Evolutionary conservation across 495 filamentous ascomycete genomes (phyloP).

Genomic region (Penicillium salamii): DNA sequence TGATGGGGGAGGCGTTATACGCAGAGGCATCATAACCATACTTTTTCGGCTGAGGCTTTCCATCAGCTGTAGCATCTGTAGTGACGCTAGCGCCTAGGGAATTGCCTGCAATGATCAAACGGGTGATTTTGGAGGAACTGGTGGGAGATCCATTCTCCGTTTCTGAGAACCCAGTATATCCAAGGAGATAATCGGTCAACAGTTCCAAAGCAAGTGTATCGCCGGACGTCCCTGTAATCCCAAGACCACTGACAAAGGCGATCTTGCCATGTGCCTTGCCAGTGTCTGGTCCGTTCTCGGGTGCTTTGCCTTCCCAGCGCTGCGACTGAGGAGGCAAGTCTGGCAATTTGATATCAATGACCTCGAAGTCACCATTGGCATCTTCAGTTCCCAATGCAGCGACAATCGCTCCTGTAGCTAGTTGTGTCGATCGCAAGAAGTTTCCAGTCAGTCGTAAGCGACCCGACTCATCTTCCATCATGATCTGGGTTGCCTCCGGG

Average conservation of each 20-base stretch:
- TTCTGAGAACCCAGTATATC: conserved; percentile 67
- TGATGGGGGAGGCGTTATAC: conserved; percentile 82
- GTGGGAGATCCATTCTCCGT: conserved; percentile 31
- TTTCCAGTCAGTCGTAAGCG: conserved; percentile 77
- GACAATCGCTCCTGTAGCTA: conserved; percentile 89
- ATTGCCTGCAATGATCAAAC: conserved; percentile 89
- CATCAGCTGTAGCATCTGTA: conserved; percentile 19
- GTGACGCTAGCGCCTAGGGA: conserved; percentile 64
- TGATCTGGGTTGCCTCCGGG: conserved; percentile 57
- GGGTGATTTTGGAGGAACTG: conserved; percentile 64
- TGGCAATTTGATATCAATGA: conserved; percentile 82
- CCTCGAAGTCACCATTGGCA: conserved; percentile 84
- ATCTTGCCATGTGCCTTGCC: conserved; percentile 61
- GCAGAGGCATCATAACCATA: conserved; percentile 90
- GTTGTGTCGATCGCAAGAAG: conserved; percentile 56
- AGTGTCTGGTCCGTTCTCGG: conserved; percentile 15
- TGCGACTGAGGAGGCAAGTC: conserved; percentile 78
- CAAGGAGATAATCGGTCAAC: conserved; percentile 81
- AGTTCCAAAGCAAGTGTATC: conserved; percentile 73
- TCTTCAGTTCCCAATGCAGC: conserved; percentile 94
- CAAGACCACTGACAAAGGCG: conserved; percentile 84
- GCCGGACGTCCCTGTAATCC: conserved; percentile 70
- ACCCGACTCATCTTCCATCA: conserved; percentile 95
- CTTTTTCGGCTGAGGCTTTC: conserved; percentile 60
- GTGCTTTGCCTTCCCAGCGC: conserved; percentile 61